A percentile compares a stretch with the other conserved stretches of the same genome.
Conservation (phyloP, 768 basidiomycete species). For the Lactarius pseudohatsudake region DNA sequence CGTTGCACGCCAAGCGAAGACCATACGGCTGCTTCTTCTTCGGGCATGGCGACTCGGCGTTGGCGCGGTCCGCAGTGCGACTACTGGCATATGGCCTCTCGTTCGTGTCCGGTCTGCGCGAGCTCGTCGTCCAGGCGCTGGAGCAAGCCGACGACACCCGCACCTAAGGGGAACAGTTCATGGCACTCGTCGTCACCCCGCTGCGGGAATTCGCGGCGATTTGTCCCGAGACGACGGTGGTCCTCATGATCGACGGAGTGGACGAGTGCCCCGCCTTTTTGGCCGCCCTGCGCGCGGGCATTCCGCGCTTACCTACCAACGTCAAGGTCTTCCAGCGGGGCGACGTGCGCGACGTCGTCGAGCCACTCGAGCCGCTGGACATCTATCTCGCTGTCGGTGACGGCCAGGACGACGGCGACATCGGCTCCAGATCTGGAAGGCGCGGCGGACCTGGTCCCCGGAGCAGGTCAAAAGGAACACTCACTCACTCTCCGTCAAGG, state of each 20-base stretch:
- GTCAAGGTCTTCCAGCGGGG: conserved; percentile 25
- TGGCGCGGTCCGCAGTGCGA: conserved; percentile 21
- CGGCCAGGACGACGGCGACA: conserved; percentile 17
- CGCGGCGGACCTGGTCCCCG: neutral
- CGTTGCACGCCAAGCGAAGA: conserved; percentile 17
- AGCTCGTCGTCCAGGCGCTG: conserved; percentile 14
- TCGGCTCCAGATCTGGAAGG: conserved; percentile 10
- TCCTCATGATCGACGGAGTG: conserved; percentile 29
- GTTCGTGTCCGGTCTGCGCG: conserved; percentile 21
- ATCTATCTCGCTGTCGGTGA: conserved; percentile 3
- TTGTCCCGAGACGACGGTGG: conserved; percentile 12
- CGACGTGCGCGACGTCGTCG: conserved; percentile 15
- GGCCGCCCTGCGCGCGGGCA: conserved; percentile 3
- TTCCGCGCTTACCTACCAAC: conserved; percentile 17
- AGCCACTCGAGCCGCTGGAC: neutral
- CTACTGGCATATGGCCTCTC: conserved; percentile 27
- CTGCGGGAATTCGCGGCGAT: conserved; percentile 17
- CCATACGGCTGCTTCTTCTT: conserved; percentile 30
- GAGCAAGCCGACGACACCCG: conserved; percentile 14
- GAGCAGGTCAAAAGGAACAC: conserved; percentile 15
- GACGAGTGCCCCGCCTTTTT: conserved; percentile 29
- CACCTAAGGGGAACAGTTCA: conserved; percentile 23
- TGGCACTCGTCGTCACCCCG: conserved; percentile 20
- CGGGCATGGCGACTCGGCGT: conserved; percentile 13
- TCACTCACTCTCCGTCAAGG: conserved; percentile 6